phyloP scores from a whole-genome alignment of 2,329 filamentous ascomycete species.

The Pyrenochaeta sp. region DNA sequence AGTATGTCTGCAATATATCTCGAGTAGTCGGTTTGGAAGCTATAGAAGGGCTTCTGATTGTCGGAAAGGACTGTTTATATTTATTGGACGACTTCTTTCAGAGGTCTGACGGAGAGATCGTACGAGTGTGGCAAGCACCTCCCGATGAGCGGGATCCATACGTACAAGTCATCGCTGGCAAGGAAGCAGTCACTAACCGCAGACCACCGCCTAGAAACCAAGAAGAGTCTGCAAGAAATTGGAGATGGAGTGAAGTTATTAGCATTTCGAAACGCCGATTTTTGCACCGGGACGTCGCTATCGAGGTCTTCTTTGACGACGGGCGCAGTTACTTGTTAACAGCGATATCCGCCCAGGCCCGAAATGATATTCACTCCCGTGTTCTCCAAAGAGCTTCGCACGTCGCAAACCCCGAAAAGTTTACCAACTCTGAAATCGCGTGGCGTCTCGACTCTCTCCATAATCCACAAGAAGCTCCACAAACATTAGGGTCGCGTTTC shows the following conservation, averaged over 20 bases:
- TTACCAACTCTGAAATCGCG: slow-evolving; percentile 82
- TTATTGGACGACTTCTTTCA: slow-evolving; percentile 98
- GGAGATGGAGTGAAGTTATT: slow-evolving; percentile 94
- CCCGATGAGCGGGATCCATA: slow-evolving; percentile 93
- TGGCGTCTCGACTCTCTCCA: slow-evolving; percentile 91
- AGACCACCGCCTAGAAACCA: slow-evolving; percentile 42
- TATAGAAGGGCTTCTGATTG: slow-evolving; percentile 89
- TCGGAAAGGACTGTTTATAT: slow-evolving; percentile 91
- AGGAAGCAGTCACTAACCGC: slow-evolving; percentile 67
- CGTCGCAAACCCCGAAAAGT: slow-evolving; percentile 72
- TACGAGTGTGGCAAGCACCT: slow-evolving; percentile 94
- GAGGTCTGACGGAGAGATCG: slow-evolving; percentile 91
- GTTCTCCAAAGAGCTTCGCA: slow-evolving; percentile 83
- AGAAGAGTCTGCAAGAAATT: slow-evolving; percentile 81
- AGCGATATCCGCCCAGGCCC: slow-evolving; percentile 73
- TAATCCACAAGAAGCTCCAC: slow-evolving; percentile 68
- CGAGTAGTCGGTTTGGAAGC: slow-evolving; percentile 93
- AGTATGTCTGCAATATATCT: slow-evolving; percentile 94
- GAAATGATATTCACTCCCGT: slow-evolving; percentile 82
- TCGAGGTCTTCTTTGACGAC: slow-evolving; percentile 98
- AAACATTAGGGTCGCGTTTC: slow-evolving; percentile 84
- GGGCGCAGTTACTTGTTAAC: slow-evolving; percentile 94
- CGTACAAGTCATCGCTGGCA: slow-evolving; percentile 88
- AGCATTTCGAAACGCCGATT: slow-evolving; percentile 96
- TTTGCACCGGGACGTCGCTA: slow-evolving; percentile 90